These are phyloP conservation scores for Fusarium sp. DNA, from an alignment of 2,329 filamentous ascomycete genomes.

Conservation along the genomic window DNA sequence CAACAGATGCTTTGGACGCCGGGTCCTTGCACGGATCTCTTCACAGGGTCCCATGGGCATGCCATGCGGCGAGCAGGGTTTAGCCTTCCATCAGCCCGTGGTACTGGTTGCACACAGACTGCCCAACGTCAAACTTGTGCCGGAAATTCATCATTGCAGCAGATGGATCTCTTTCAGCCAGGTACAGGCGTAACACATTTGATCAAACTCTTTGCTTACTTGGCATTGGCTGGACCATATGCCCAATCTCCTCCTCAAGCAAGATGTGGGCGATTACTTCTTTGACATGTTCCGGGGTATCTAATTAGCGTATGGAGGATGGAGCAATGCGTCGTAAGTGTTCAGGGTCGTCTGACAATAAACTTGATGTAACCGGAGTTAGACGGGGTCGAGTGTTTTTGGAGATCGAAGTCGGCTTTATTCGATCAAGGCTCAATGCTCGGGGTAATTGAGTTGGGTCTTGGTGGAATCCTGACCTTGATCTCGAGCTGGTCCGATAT, in stretches of 20 bases:
- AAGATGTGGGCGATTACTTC: background rate
- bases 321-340: background rate
- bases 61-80: conserved; percentile 45
- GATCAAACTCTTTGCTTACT: background rate
- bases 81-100: conserved; percentile 39
- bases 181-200: background rate
- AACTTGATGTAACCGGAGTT: conserved; percentile 7
- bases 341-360: conserved; percentile 2
- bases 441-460: conserved; percentile 3
- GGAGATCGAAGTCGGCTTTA: background rate
- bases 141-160: background rate
- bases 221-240: background rate
- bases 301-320: background rate
- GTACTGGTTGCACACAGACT: conserved; percentile 33
- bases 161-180: background rate
- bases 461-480: conserved; percentile 10
- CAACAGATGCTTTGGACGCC: conserved; percentile 16
- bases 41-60: conserved; percentile 26
- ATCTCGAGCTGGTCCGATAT: conserved; percentile 3
- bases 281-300: conserved; percentile 7
- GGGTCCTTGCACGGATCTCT: conserved; percentile 38
- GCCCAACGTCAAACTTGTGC: conserved; percentile 9
- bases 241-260: background rate
- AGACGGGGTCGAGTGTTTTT: conserved; percentile 6
- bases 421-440: conserved; percentile 5